Conservation (phyloP, 1,284 basidiomycete species). For the Jaminaea rosea region DNA sequence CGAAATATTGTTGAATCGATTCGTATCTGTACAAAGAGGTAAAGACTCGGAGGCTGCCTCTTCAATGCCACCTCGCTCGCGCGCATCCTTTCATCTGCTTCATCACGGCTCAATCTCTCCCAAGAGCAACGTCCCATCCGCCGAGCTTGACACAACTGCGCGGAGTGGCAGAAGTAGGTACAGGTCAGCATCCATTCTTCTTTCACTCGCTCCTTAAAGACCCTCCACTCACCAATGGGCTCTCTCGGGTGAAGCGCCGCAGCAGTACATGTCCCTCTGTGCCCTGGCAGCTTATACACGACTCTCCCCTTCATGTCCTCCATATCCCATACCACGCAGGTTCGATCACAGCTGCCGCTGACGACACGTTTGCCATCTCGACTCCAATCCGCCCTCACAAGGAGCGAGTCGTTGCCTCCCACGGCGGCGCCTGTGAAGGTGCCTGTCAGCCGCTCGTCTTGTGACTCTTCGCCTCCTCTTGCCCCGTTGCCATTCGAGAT, state of each 20-base stretch:
- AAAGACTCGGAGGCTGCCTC: no score
- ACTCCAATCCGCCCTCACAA: conserved; percentile 33
- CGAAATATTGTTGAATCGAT: no score
- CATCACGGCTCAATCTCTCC: conserved; percentile 37
- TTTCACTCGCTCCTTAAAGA: conserved; percentile 4
- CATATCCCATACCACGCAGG: conserved; percentile 38
- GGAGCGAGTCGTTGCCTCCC: conserved; percentile 41
- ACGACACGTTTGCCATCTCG: conserved; percentile 34
- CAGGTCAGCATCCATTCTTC: no score
- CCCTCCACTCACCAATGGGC: conserved; percentile 26
- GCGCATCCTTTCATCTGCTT: no score
- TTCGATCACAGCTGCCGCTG: conserved; percentile 38
- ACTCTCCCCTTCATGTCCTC: conserved; percentile 27
- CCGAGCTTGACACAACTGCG: conserved; percentile 31
- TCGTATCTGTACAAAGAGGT: no score
- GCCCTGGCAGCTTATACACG: conserved; percentile 44
- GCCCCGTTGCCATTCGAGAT: conserved; percentile 1
- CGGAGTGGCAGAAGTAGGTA: conserved; percentile 1
- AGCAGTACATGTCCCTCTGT: conserved; percentile 43
- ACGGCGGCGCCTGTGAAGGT: conserved; percentile 38
- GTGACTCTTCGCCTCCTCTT: background rate
- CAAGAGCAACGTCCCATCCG: conserved; percentile 35
- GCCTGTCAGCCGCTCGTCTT: conserved; percentile 29
- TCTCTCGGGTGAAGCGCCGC: conserved; percentile 43
- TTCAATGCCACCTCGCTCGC: no score